Conservation (phyloP, 2,329 filamentous ascomycete species). For the Sordariomycetes sp. region DNA sequence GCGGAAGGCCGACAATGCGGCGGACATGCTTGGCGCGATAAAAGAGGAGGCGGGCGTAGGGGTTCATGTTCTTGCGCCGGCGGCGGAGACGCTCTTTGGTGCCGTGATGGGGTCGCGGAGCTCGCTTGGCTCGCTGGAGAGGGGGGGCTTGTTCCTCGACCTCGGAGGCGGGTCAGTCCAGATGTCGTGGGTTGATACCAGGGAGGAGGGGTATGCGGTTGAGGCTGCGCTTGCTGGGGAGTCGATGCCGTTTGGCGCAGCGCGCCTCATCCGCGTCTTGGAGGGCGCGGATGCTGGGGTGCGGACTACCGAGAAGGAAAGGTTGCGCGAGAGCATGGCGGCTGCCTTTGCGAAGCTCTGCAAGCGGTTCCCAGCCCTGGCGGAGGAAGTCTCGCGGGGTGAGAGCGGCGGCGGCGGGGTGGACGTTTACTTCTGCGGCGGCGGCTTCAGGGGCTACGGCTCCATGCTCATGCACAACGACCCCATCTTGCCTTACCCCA, state of each 20-base stretch:
- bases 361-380: conserved; percentile 34
- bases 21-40: conserved; percentile 54
- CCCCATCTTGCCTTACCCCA: conserved; percentile 62
- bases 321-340: conserved; percentile 44
- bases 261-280: conserved; percentile 38
- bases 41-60: conserved; percentile 48
- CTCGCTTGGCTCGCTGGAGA: conserved; percentile 46
- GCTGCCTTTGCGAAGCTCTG: conserved; percentile 44
- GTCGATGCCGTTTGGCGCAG: conserved; percentile 49
- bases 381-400: conserved; percentile 8
- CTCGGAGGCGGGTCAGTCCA: conserved; percentile 62
- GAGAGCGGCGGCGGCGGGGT: conserved; percentile 26
- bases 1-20: conserved; percentile 63
- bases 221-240: conserved; percentile 39
- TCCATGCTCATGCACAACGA: conserved; percentile 78
- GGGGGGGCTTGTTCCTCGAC: conserved; percentile 61
- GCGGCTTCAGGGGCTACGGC: conserved; percentile 83
- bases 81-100: conserved; percentile 71
- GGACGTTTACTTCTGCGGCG: conserved; percentile 74
- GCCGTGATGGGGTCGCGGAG: conserved; percentile 68
- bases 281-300: conserved; percentile 22
- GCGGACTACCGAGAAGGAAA: conserved; percentile 31
- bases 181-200: conserved; percentile 49
- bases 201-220: conserved; percentile 29
- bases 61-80: conserved; percentile 61